These are phyloP conservation scores for Polytolypa hystricis DNA, from an alignment of 2,329 filamentous ascomycete species.

Conservation along the genomic window DNA sequence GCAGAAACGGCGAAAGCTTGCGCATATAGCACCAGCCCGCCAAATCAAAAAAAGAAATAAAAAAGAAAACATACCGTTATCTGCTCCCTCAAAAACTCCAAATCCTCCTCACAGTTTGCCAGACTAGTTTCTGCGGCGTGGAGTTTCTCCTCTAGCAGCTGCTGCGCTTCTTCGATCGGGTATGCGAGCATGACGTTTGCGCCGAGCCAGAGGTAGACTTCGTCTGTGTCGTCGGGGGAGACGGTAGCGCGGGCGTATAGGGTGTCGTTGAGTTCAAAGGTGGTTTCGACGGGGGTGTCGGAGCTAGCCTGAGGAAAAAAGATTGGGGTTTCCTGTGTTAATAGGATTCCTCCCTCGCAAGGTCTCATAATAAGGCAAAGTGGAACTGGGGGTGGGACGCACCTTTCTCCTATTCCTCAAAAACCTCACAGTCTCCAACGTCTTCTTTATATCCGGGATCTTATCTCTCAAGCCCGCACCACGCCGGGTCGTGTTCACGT, in stretches of 20 bases:
- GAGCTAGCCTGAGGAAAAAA: slow-evolving; percentile 21
- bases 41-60: slow-evolving; percentile 1
- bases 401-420: slow-evolving; percentile 67
- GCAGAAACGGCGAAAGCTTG: too few species aligned
- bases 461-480: slow-evolving; percentile 78
- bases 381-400: slow-evolving; percentile 12
- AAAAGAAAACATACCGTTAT: slow-evolving; percentile 61
- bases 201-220: slow-evolving; percentile 96
- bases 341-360: too few species aligned
- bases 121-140: slow-evolving; percentile 67
- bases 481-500: slow-evolving; percentile 78
- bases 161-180: slow-evolving; percentile 75
- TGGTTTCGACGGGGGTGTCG: slow-evolving; percentile 63
- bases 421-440: slow-evolving; percentile 81
- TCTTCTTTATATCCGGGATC: slow-evolving; percentile 95
- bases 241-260: slow-evolving; percentile 81
- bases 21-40: neutral
- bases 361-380: too few species aligned
- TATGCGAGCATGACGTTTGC: slow-evolving; percentile 98
- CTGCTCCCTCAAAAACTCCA: slow-evolving; percentile 91
- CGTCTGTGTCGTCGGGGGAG: slow-evolving; percentile 57
- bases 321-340: too few species aligned
- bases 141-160: slow-evolving; percentile 66
- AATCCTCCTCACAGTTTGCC: slow-evolving; percentile 85
- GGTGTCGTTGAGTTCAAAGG: slow-evolving; percentile 94